These are phyloP conservation scores for Hymenoscyphus fraxineus DNA, from an alignment of 2,329 filamentous ascomycete species.

Conservation along the genomic window DNA sequence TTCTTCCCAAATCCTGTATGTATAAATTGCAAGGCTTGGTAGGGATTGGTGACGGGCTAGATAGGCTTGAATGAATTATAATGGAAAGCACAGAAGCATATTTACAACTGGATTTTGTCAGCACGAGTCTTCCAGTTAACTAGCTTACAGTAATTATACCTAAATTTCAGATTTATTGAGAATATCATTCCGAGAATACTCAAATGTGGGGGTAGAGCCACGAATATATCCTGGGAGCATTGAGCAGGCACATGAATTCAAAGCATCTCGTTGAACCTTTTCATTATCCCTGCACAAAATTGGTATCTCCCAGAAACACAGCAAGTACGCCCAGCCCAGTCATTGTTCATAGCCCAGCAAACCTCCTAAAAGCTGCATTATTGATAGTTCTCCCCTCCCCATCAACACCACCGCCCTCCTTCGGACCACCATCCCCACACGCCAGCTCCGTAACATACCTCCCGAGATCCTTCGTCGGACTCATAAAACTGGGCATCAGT, in stretches of 20 bases:
- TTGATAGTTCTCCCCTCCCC: slow-evolving; percentile 37
- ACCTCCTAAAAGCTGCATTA: slow-evolving; percentile 40
- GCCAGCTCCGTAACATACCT: slow-evolving; percentile 47
- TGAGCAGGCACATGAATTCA: neutral
- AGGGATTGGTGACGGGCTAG: too few relatives aligned
- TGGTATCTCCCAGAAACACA: neutral
- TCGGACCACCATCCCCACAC: slow-evolving; percentile 41
- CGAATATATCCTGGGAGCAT: neutral
- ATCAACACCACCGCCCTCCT: slow-evolving; percentile 39
- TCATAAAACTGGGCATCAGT: slow-evolving; percentile 36
- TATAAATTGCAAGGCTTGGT: too few relatives aligned
- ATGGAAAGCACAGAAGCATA: too few relatives aligned
- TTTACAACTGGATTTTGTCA: too few relatives aligned
- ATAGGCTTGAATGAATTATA: too few relatives aligned
- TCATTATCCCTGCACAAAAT: slow-evolving; percentile 10
- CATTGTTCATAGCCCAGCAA: slow-evolving; percentile 30
- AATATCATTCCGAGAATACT: too few relatives aligned
- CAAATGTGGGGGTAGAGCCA: too few relatives aligned
- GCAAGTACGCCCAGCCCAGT: neutral
- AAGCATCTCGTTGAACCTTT: neutral
- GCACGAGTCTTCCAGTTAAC: too few relatives aligned
- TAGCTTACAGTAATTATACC: too few relatives aligned
- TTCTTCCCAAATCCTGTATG: too few relatives aligned
- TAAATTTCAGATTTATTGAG: too few relatives aligned
- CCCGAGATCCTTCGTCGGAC: slow-evolving; percentile 46